Evolutionary conservation across 768 basidiomycete genomes (phyloP).

Genomic region (Suillus bovinus): DNA sequence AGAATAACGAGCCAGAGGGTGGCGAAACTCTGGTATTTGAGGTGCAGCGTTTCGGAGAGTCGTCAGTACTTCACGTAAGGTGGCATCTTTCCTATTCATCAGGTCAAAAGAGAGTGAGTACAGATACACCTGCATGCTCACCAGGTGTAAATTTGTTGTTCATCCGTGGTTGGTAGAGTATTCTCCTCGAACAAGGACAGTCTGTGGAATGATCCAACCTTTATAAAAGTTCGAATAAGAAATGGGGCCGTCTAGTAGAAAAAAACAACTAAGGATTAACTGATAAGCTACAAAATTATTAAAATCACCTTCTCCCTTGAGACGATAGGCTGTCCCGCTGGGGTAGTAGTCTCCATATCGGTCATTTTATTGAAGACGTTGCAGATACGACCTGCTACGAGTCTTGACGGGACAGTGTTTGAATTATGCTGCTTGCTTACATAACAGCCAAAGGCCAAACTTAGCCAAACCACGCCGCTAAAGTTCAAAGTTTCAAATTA

Average conservation of each 20-base stretch:
- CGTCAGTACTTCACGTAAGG: constrained; percentile 75
- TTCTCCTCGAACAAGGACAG: constrained; percentile 77
- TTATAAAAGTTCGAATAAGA: constrained; percentile 79
- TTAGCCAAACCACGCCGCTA: background rate
- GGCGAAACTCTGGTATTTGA: constrained; percentile 67
- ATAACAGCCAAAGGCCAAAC: background rate
- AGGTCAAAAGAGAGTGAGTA: background rate
- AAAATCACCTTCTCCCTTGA: constrained; percentile 56
- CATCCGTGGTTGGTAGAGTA: constrained; percentile 73
- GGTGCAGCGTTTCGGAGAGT: constrained; percentile 75
- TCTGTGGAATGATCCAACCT: constrained; percentile 78
- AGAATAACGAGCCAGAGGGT: constrained; percentile 79
- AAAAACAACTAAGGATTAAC: constrained; percentile 6
- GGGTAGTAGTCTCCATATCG: constrained; percentile 43
- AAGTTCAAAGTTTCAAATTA: too few relatives aligned
- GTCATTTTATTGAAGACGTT: constrained; percentile 23
- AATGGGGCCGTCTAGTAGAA: constrained; percentile 69
- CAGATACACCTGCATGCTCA: constrained; percentile 28
- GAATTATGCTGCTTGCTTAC: background rate
- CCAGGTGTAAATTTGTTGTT: constrained; percentile 85
- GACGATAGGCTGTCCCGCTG: constrained; percentile 48
- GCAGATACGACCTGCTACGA: background rate
- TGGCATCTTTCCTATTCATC: constrained; percentile 72
- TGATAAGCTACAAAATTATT: background rate
- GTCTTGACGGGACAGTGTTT: too few relatives aligned